phyloP scores from a whole-genome alignment of 2,329 filamentous ascomycete species.

The Cercospora sojina region DNA sequence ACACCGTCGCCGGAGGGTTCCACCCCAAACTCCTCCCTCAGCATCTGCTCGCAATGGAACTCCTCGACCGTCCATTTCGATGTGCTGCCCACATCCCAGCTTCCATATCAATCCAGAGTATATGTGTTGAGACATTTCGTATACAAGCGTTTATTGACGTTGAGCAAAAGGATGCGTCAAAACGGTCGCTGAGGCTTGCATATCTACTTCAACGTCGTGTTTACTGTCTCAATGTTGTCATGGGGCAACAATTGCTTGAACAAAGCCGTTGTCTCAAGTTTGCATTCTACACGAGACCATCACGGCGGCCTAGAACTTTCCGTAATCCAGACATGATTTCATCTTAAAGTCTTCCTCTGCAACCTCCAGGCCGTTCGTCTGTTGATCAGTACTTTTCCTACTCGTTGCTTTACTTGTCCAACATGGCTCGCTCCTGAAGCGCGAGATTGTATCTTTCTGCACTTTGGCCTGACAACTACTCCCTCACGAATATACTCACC shows the following conservation, averaged over 20 bases:
- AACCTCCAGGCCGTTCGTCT: too few relatives aligned
- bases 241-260: background rate
- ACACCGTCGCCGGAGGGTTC: background rate
- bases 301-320: background rate
- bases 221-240: background rate
- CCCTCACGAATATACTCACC: background rate
- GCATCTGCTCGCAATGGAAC: background rate
- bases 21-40: background rate
- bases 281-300: background rate
- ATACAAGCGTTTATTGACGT: background rate
- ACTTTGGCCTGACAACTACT: background rate
- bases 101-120: background rate
- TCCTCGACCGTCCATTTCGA: background rate
- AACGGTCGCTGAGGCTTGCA: background rate
- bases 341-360: too few relatives aligned
- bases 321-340: background rate
- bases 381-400: too few relatives aligned
- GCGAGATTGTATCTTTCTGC: too few relatives aligned
- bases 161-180: background rate
- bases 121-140: background rate
- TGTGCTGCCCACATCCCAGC: background rate
- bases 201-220: background rate
- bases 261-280: background rate
- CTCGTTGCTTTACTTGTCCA: too few relatives aligned
- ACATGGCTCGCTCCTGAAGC: background rate